Evolutionary conservation across 2,329 filamentous ascomycete genomes (phyloP), one percentile per base, ranked within the genome.

Genomic region (Neonectria magnoliae): DNA sequence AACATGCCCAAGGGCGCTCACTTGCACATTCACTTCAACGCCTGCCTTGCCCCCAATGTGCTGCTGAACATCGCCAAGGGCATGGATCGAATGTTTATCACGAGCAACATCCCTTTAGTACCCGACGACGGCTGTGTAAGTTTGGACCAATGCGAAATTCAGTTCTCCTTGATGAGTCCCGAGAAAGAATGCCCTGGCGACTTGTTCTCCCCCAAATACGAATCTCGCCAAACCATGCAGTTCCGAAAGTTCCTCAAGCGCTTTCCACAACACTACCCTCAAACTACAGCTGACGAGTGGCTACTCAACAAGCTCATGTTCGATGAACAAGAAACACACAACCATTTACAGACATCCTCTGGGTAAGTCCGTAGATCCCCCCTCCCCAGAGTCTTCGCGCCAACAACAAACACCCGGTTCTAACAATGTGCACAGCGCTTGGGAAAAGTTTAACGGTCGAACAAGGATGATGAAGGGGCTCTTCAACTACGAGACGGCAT

Each of bases 1-100:
- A 74, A 76, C 61, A 85, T 92, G 81, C 91, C 91, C 45, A 94
- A 94, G 76, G 91, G 91, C 2, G 85, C 86, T 0, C 89, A 93
- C 74, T 81, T 93, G 25, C 91, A 94, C 76, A 86, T 93, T 25
- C 91, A 94, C 76, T 93, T 92, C 82, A 94, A 93, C 75, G 86
- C 91, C n/a, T 92, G 91, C 65, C 80, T 93, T 5, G 80, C 83
- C 14, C 90, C 91, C 10, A 76, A 81, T 2, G 83, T 88, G 5
- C 80, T 93, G 20, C 81, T 93, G 13, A 77, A 81, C 25, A 81
- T 82, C 69, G 87, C 81, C 68, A 85, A 81, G 81, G 81, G 66
- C 5, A 87, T 90, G 82, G 73, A 84, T 1, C 85, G 85, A 68
- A 93, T 94, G 89, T 92, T 88, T 73, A 89, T 93, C 70, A 88